Evolutionary conservation across 2,329 filamentous ascomycete species (phyloP), one percentile per base, ranked within the genome.

Genomic region (Cladophialophora yegresii): DNA sequence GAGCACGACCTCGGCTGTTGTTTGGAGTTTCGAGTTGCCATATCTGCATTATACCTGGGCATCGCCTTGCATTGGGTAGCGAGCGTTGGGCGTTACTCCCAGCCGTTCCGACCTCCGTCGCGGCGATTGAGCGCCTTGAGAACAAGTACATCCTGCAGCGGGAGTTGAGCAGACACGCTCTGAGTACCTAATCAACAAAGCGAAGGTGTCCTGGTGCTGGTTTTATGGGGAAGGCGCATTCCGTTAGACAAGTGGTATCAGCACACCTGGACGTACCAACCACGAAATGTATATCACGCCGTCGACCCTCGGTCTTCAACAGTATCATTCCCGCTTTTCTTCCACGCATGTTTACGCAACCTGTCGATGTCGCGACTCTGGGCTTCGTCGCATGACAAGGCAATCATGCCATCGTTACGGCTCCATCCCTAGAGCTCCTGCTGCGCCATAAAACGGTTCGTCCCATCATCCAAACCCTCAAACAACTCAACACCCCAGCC

Each of bases 401-500:
- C 36, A 43, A 2, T 43, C 36, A 16, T 43, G 16, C 36, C 16
- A 7, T 43, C 13, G 7, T 43, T 43, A n/a, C 36, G 36, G 13
- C 47, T 50, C 47, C 26, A 12, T 23, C 23, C 43, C 43, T 36
- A 54, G 5, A 61, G 26, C 43, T 61, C 36, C 36, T 61, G 49
- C 20, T 54, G 23, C 36, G 23, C 12, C 6, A 65, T 20, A 33
- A 69, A 67, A 13, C 67, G 51, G 49, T 59, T 69, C 20, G 53
- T 60, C 12, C 63, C 68, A 59, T 67, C 70, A 62, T 82, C 79
- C 63, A 82, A 70, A 0, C 78, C 79, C 58, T 80, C 73, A 67
- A 78, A 80, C 58, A 80, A 66, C 30, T 73, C 64, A 10, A 79
- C 74, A 5, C 75, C 75, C 78, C 78, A 81, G 16, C 71, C 72